A percentile compares a stretch with the other conserved stretches of the same genome.
These are phyloP conservation scores for Globisporangium radiosum DNA, from an alignment of 352 stramenopile species.

Conservation along the genomic window DNA sequence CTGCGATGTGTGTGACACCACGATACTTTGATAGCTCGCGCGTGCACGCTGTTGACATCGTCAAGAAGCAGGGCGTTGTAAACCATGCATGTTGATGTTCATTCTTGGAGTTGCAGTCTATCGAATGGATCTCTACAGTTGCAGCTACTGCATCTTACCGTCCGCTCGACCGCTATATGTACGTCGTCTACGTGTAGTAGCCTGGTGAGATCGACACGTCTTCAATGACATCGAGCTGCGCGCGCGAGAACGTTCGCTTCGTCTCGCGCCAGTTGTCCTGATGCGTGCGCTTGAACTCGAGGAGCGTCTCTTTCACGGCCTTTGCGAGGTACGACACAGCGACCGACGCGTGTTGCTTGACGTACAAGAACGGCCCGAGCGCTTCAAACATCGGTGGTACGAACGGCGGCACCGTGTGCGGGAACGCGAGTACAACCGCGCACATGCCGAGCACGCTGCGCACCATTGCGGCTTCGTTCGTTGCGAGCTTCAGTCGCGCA, in stretches of 20 bases:
- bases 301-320: constrained; percentile 66
- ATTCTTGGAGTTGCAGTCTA: too few relatives aligned
- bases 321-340: constrained; percentile 66
- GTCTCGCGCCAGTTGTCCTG: constrained; percentile 81
- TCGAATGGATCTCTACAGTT: too few relatives aligned
- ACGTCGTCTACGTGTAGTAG: constrained; percentile 48
- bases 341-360: constrained; percentile 40
- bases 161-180: too few relatives aligned
- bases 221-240: constrained; percentile 69
- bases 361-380: constrained; percentile 59
- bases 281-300: constrained; percentile 81
- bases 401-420: constrained; percentile 61
- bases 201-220: constrained; percentile 69
- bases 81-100: too few relatives aligned
- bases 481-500: constrained; percentile 31
- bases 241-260: constrained; percentile 46
- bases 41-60: too few relatives aligned
- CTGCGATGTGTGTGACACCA: too few relatives aligned
- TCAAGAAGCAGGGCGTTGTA: too few relatives aligned
- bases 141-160: too few relatives aligned
- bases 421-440: constrained; percentile 66
- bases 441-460: constrained; percentile 63
- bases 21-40: too few relatives aligned
- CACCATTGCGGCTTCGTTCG: constrained; percentile 46
- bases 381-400: constrained; percentile 72